A percentile compares a stretch with the other conserved stretches of the same genome.
Evolutionary conservation across 2,329 filamentous ascomycete species (phyloP).

Genomic region (Paecilomyces sp.): DNA sequence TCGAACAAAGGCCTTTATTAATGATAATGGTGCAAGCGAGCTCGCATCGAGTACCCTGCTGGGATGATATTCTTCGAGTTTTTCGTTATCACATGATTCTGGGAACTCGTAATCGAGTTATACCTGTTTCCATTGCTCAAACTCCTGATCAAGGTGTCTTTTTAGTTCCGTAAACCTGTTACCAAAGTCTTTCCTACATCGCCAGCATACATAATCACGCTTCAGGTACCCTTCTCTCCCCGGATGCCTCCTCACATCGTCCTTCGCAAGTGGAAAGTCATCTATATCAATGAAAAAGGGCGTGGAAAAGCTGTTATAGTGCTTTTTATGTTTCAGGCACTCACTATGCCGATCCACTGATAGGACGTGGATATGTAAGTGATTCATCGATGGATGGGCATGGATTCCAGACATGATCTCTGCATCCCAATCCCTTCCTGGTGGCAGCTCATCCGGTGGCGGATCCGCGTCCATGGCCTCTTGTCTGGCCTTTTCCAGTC

Average conservation of each 20-base stretch:
- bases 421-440: constrained; percentile 68
- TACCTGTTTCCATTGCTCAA: constrained; percentile 64
- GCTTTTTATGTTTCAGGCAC: constrained; percentile 69
- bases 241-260: constrained; percentile 58
- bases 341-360: constrained; percentile 70
- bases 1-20: not conserved
- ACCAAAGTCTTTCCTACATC: constrained; percentile 67
- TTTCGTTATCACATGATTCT: not conserved
- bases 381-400: constrained; percentile 82
- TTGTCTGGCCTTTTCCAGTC: constrained; percentile 55
- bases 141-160: constrained; percentile 67
- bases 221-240: constrained; percentile 53
- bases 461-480: constrained; percentile 55
- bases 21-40: not conserved
- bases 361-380: constrained; percentile 84
- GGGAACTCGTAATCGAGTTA: constrained; percentile 25
- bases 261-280: constrained; percentile 66
- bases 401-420: constrained; percentile 78
- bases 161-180: constrained; percentile 70
- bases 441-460: constrained; percentile 49
- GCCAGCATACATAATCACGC: constrained; percentile 71
- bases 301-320: constrained; percentile 89
- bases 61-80: not conserved
- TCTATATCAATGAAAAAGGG: constrained; percentile 72
- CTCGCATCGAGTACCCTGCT: not conserved